Percentiles rank a stretch among this genome's conserved stretches.
These are phyloP conservation scores for Epichloe brachyelytri DNA, from an alignment of 2,329 filamentous ascomycete species.

Conservation along the genomic window DNA sequence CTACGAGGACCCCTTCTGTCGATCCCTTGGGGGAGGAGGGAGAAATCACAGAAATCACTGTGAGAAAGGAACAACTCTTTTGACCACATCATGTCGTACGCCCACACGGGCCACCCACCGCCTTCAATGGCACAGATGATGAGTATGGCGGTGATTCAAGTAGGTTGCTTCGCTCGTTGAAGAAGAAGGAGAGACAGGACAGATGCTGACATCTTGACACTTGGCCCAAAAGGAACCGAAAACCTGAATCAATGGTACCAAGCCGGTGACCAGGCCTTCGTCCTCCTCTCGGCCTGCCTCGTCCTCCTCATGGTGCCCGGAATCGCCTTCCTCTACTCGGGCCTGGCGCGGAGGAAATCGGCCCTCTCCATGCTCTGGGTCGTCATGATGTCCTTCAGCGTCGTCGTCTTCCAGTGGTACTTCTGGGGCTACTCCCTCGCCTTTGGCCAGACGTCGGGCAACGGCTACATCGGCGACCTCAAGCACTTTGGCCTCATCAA, in stretches of 20 bases:
- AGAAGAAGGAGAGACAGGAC: no score
- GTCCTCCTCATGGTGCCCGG: slow-evolving; percentile 94
- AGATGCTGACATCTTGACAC: background rate
- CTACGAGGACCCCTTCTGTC: no score
- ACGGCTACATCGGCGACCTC: slow-evolving; percentile 84
- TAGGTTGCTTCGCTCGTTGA: slow-evolving; percentile 30
- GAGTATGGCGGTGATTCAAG: slow-evolving; percentile 64
- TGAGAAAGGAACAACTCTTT: background rate
- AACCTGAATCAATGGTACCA: slow-evolving; percentile 96
- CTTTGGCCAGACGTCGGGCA: slow-evolving; percentile 70
- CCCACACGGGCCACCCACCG: slow-evolving; percentile 41
- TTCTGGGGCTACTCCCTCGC: slow-evolving; percentile 98
- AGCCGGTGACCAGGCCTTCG: slow-evolving; percentile 86
- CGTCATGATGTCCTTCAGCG: slow-evolving; percentile 83
- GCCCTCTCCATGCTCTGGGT: slow-evolving; percentile 96
- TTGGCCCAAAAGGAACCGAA: slow-evolving; percentile 44
- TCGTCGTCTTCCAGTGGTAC: slow-evolving; percentile 97
- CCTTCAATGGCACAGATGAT: slow-evolving; percentile 51
- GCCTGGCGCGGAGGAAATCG: slow-evolving; percentile 93
- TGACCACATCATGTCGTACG: slow-evolving; percentile 40
- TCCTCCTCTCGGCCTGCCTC: slow-evolving; percentile 80
- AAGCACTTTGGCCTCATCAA: slow-evolving; percentile 81
- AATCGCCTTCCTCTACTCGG: slow-evolving; percentile 94
- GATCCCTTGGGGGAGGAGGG: no score
- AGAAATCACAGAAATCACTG: no score